phyloP scores from a whole-genome alignment of 208 protist genomes.

The Trypanosoma conorhini region DNA sequence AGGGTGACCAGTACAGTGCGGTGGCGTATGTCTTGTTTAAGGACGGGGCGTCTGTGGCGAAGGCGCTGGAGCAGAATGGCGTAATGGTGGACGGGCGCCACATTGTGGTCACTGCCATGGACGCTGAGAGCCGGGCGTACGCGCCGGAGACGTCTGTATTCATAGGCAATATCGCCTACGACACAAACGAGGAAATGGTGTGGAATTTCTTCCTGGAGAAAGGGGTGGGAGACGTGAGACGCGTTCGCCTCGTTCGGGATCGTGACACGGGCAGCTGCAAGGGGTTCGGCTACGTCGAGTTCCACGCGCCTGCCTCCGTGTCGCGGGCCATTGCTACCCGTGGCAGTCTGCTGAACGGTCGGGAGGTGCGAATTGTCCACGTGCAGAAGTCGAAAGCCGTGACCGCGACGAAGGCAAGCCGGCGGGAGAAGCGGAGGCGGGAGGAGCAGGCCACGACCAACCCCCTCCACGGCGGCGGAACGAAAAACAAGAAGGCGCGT shows the following conservation, averaged over 20 bases:
- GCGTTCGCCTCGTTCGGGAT: constrained; percentile 85
- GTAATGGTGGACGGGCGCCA: constrained; percentile 78
- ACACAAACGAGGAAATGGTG: constrained; percentile 80
- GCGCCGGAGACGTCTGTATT: constrained; percentile 88
- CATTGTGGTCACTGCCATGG: constrained; percentile 81
- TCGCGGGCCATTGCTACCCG: constrained; percentile 61
- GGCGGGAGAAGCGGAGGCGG: constrained; percentile 64
- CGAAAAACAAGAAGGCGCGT: constrained; percentile 15
- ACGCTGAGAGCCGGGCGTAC: constrained; percentile 61
- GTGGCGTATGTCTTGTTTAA: constrained; percentile 89
- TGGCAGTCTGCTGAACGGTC: constrained; percentile 63
- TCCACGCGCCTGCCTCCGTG: constrained; percentile 53
- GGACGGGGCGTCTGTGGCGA: constrained; percentile 38
- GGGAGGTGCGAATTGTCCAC: constrained; percentile 84
- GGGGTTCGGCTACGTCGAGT: constrained; percentile 93
- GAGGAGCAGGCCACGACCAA: neutral
- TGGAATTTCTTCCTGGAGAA: constrained; percentile 85
- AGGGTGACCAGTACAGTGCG: constrained; percentile 78
- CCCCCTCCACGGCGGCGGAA: constrained; percentile 7
- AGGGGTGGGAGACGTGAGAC: constrained; percentile 75
- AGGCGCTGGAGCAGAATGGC: constrained; percentile 60
- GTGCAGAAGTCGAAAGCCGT: constrained; percentile 85
- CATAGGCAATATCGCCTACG: constrained; percentile 87
- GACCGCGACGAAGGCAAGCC: constrained; percentile 45
- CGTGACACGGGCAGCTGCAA: constrained; percentile 82